phyloP scores from a whole-genome alignment of 2,329 filamentous ascomycete genomes.

The Diaporthe sp. region DNA sequence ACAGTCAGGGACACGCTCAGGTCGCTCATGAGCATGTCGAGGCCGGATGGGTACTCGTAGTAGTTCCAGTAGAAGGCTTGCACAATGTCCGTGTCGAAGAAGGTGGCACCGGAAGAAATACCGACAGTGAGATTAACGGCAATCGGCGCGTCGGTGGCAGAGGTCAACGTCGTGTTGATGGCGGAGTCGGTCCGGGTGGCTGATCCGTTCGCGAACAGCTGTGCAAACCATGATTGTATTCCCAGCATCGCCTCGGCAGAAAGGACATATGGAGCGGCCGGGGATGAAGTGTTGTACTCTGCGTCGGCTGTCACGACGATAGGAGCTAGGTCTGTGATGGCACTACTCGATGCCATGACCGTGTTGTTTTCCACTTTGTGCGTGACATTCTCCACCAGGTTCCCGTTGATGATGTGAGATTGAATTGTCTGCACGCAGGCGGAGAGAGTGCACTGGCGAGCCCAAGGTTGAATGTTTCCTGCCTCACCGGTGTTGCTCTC shows the following conservation, averaged over 20 bases:
- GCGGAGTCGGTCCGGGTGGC: conserved; percentile 44
- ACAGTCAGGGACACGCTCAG: conserved; percentile 51
- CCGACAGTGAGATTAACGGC: conserved; percentile 50
- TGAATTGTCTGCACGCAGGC: conserved; percentile 48
- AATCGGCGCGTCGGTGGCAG: conserved; percentile 45
- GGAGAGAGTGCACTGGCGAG: conserved; percentile 47
- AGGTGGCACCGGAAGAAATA: conserved; percentile 48
- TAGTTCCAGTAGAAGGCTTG: conserved; percentile 56
- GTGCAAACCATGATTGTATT: conserved; percentile 49
- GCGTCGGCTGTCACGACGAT: conserved; percentile 41
- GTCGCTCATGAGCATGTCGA: conserved; percentile 51
- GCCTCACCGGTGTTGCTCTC: conserved; percentile 44
- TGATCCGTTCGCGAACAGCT: conserved; percentile 47
- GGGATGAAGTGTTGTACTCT: conserved; percentile 31
- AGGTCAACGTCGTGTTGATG: conserved; percentile 46
- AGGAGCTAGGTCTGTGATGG: conserved; percentile 40
- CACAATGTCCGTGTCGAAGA: conserved; percentile 52
- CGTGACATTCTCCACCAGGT: conserved; percentile 45
- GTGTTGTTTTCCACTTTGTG: conserved; percentile 44
- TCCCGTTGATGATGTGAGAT: conserved; percentile 45
- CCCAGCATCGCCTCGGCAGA: conserved; percentile 47
- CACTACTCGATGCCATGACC: conserved; percentile 40
- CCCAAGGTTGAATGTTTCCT: conserved; percentile 47
- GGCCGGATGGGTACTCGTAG: conserved; percentile 50
- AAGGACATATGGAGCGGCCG: conserved; percentile 42